Conservation (phyloP, 1,284 basidiomycete species). For the Grifola frondosa region DNA sequence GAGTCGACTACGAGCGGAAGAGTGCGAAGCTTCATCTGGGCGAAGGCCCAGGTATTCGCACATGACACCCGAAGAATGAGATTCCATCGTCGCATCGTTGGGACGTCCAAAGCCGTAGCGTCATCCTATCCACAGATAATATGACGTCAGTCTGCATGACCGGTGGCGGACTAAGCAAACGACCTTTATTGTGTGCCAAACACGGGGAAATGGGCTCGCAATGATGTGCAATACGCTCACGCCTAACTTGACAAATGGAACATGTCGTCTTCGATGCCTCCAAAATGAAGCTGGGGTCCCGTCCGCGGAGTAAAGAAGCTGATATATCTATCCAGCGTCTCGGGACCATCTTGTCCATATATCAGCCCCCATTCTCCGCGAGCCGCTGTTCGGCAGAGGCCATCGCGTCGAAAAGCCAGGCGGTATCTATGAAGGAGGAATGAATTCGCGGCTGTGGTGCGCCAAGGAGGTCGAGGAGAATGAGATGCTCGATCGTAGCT, state of each 20-base stretch:
- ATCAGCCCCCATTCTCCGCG: conserved; percentile 56
- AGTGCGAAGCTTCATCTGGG: conserved; percentile 32
- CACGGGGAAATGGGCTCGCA: conserved; percentile 82
- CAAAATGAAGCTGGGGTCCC: conserved; percentile 40
- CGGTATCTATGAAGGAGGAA: conserved; percentile 85
- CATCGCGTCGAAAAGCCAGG: conserved; percentile 86
- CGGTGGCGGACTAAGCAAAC: conserved; percentile 20
- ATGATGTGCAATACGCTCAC: conserved; percentile 93
- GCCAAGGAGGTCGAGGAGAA: conserved; percentile 89
- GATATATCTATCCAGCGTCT: conserved; percentile 45
- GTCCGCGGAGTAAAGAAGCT: conserved; percentile 65
- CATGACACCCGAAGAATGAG: conserved; percentile 83
- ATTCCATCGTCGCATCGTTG: conserved; percentile 89
- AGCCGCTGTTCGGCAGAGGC: conserved; percentile 67
- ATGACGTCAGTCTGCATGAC: neutral
- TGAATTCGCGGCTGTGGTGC: conserved; percentile 69
- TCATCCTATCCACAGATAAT: conserved; percentile 66
- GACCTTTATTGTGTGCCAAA: conserved; percentile 87
- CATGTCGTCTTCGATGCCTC: conserved; percentile 89
- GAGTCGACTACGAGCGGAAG: neutral
- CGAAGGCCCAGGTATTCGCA: conserved; percentile 86
- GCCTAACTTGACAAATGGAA: conserved; percentile 84
- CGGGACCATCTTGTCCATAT: conserved; percentile 40
- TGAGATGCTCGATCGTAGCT: conserved; percentile 83
- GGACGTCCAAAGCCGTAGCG: conserved; percentile 79